These are phyloP conservation scores for Arabidopsis hybrid DNA, from an alignment of 441 rosid genomes.

Conservation along the genomic window DNA sequence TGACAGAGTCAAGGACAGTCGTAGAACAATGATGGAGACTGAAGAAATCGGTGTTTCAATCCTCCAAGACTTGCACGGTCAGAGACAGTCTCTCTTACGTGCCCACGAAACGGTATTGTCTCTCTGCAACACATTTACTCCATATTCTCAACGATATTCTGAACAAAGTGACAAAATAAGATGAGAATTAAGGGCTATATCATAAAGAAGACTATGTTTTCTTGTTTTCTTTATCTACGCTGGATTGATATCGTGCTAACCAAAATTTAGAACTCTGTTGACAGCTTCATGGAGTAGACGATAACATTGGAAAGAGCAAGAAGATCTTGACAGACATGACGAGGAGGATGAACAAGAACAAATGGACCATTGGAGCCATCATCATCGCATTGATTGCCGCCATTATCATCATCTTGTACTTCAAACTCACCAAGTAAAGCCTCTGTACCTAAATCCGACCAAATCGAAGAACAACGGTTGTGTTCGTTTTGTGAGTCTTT, in stretches of 20 bases:
- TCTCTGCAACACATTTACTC: no score
- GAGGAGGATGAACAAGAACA: constrained; percentile 89
- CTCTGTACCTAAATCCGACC: constrained; percentile 16
- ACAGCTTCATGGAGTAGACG: constrained; percentile 95
- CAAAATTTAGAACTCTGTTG: constrained; percentile 21
- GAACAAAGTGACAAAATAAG: neutral
- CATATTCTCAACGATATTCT: neutral
- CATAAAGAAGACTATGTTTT: neutral
- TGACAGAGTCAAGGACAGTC: constrained; percentile 85
- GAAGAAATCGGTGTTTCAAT: constrained; percentile 98
- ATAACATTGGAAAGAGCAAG: constrained; percentile 89
- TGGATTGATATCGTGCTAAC: neutral
- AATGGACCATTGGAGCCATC: constrained; percentile 75
- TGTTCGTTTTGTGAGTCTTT: constrained; percentile 28
- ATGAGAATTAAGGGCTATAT: neutral
- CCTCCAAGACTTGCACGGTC: constrained; percentile 93
- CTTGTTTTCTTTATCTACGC: neutral
- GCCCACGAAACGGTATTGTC: constrained; percentile 69
- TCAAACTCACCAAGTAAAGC: constrained; percentile 76
- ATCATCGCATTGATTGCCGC: constrained; percentile 62
- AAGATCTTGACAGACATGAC: constrained; percentile 70
- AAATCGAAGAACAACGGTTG: neutral
- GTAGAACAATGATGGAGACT: constrained; percentile 93
- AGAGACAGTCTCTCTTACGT: constrained; percentile 84
- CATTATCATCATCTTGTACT: constrained; percentile 71